These are phyloP conservation scores for Breviolum minutum DNA, from an alignment of 73 alveolate species.

Conservation along the genomic window DNA sequence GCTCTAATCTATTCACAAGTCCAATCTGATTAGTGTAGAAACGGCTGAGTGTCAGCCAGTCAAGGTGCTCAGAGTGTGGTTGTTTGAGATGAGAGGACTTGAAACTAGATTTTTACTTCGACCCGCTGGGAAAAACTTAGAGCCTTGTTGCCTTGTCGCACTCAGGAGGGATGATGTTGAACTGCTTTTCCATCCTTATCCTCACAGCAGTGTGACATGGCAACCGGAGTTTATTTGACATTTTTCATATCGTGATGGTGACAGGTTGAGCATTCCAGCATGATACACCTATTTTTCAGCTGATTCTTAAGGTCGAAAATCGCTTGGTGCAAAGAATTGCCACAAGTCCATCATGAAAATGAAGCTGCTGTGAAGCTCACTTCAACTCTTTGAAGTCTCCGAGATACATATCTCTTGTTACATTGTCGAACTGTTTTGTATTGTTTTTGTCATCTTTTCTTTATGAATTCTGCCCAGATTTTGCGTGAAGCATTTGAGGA, in stretches of 20 bases:
- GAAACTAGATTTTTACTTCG: too few species aligned
- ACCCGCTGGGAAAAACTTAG: background rate
- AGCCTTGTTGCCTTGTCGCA: background rate
- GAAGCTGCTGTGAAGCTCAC: background rate
- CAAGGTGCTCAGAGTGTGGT: background rate
- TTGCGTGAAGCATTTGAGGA: background rate
- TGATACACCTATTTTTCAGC: background rate
- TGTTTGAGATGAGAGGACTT: background rate
- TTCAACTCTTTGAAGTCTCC: background rate
- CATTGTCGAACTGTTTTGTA: background rate
- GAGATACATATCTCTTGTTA: too few species aligned
- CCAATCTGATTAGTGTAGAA: conserved; percentile 66
- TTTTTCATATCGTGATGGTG: too few species aligned
- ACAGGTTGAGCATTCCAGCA: background rate
- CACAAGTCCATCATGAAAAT: background rate
- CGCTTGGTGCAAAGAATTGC: background rate
- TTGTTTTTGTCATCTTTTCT: too few species aligned
- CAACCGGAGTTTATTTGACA: background rate
- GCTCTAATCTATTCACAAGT: conserved; percentile 44
- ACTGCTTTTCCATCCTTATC: background rate
- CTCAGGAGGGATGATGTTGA: background rate
- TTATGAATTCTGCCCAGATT: background rate
- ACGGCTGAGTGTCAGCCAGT: conserved; percentile 54
- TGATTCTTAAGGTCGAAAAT: background rate
- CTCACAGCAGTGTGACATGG: background rate